These are phyloP conservation scores for Metarhizium robertsii DNA, from an alignment of 2,329 filamentous ascomycete genomes.

Conservation along the genomic window DNA sequence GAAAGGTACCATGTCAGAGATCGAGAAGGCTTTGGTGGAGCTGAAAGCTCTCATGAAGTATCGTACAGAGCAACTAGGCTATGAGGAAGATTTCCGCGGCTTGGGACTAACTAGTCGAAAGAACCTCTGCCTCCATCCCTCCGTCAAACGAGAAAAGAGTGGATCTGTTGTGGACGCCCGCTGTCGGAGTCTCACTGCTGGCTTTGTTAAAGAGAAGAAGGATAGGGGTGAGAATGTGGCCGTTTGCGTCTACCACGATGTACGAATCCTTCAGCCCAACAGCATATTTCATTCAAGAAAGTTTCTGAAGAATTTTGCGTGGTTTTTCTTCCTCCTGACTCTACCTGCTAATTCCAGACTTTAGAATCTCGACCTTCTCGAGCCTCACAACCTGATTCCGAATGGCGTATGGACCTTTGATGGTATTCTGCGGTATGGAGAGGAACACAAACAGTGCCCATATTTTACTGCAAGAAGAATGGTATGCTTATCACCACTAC, in stretches of 20 bases:
- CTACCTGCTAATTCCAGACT: background rate
- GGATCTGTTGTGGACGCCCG: conserved; percentile 90
- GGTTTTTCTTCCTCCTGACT: no score
- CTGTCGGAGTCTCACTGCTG: conserved; percentile 89
- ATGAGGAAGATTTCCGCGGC: conserved; percentile 86
- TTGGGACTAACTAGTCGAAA: conserved; percentile 92
- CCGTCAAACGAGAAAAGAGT: conserved; percentile 93
- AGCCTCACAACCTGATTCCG: conserved; percentile 89
- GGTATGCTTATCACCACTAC: conserved; percentile 40
- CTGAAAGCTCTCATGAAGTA: conserved; percentile 93
- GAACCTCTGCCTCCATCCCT: conserved; percentile 92
- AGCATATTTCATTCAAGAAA: background rate
- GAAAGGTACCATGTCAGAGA: conserved; percentile 90
- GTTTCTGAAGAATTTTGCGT: background rate
- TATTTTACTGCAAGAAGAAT: conserved; percentile 95
- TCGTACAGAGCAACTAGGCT: conserved; percentile 76
- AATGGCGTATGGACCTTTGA: conserved; percentile 96
- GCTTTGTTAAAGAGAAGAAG: conserved; percentile 97
- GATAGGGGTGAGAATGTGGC: conserved; percentile 91
- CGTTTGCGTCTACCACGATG: conserved; percentile 90
- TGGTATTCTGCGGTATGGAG: conserved; percentile 77
- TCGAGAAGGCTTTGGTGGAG: conserved; percentile 93
- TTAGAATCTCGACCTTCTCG: conserved; percentile 84
- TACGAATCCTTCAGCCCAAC: conserved; percentile 25
- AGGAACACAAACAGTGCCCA: conserved; percentile 92